A percentile compares a stretch with the other conserved stretches of the same genome.
These are phyloP conservation scores for Gentiana dahurica DNA, from an alignment of 257 asterid species.

Conservation along the genomic window DNA sequence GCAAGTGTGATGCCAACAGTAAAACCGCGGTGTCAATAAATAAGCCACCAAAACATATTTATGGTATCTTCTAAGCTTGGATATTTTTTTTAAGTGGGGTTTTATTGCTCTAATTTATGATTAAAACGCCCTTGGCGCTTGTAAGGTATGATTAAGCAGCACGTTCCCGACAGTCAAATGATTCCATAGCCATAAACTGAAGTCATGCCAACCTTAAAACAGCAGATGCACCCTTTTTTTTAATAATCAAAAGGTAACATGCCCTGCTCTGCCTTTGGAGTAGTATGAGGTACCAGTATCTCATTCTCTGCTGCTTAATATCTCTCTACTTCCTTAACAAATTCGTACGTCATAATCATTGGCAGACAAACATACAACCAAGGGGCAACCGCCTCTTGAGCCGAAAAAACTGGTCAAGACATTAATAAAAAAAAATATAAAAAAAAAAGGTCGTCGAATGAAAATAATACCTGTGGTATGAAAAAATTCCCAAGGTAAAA, in stretches of 20 bases:
- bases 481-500: background rate
- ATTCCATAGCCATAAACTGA: slow-evolving; percentile 21
- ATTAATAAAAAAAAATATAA: background rate
- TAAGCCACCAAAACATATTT: too few species aligned
- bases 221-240: background rate
- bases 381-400: too few species aligned
- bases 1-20: too few species aligned
- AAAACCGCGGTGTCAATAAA: too few species aligned
- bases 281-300: background rate
- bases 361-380: too few species aligned
- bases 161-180: slow-evolving; percentile 22
- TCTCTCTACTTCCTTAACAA: too few species aligned
- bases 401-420: too few species aligned
- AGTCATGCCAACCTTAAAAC: slow-evolving; percentile 27
- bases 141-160: slow-evolving; percentile 22
- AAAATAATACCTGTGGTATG: background rate
- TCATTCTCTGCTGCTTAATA: slow-evolving; percentile 8
- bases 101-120: too few species aligned
- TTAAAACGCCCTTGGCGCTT: too few species aligned
- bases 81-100: too few species aligned
- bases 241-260: slow-evolving; percentile 27
- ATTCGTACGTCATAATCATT: too few species aligned
- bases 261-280: slow-evolving; percentile 9
- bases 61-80: too few species aligned
- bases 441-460: background rate